These are phyloP conservation scores for Teunomyces stri DNA, from an alignment of 805 yeast genomes.

Conservation along the genomic window DNA sequence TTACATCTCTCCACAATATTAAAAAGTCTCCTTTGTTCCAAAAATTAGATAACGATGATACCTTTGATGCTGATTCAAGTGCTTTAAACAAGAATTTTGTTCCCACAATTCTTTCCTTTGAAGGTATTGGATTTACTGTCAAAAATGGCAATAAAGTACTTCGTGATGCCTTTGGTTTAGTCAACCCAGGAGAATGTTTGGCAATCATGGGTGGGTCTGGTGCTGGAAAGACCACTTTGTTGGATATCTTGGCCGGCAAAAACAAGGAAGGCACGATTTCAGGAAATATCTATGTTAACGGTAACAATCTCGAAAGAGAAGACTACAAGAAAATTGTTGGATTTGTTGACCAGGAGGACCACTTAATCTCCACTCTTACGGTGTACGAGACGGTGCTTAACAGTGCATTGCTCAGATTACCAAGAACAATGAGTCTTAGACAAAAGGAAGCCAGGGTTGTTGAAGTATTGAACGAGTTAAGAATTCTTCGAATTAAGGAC, in stretches of 20 bases:
- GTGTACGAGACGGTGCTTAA: slow-evolving; percentile 94
- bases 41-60: slow-evolving; percentile 28
- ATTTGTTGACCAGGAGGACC: slow-evolving; percentile 95
- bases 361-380: slow-evolving; percentile 84
- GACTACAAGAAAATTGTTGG: slow-evolving; percentile 73
- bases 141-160: slow-evolving; percentile 52
- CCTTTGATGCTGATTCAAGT: slow-evolving; percentile 23
- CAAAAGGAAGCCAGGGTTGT: slow-evolving; percentile 77
- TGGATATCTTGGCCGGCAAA: slow-evolving; percentile 89
- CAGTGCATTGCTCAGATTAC: slow-evolving; percentile 85
- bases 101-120: slow-evolving; percentile 76
- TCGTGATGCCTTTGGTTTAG: slow-evolving; percentile 67
- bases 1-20: slow-evolving; percentile 47
- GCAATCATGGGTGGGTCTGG: slow-evolving; percentile 99
- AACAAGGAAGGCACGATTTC: slow-evolving; percentile 67
- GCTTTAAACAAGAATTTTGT: slow-evolving; percentile 53
- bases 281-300: slow-evolving; percentile 79
- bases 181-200: slow-evolving; percentile 81
- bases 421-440: slow-evolving; percentile 68
- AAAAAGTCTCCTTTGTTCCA: slow-evolving; percentile 62
- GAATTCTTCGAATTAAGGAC: slow-evolving; percentile 81
- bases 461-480: slow-evolving; percentile 81
- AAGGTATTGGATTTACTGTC: slow-evolving; percentile 60
- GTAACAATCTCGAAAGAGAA: slow-evolving; percentile 43
- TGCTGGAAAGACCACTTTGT: slow-evolving; percentile 92